These are phyloP conservation scores for Venturia asperata DNA, from an alignment of 2,329 filamentous ascomycete genomes.

Conservation along the genomic window DNA sequence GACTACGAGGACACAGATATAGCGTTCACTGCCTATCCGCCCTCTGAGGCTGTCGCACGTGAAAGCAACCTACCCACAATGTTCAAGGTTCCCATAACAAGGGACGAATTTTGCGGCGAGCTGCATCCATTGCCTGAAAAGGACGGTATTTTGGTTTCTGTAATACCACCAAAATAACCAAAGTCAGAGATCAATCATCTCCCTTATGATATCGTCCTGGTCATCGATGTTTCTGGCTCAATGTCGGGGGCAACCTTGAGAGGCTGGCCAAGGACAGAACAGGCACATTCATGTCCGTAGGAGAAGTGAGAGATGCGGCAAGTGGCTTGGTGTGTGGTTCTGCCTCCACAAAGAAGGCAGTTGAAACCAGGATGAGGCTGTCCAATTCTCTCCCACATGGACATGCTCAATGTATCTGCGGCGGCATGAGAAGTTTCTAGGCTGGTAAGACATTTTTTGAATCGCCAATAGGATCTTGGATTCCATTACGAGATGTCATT, in stretches of 20 bases:
- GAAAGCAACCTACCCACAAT: not conserved
- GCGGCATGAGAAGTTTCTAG: not conserved
- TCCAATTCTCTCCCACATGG: not conserved
- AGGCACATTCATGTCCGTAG: not conserved
- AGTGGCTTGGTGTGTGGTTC: slow-evolving; percentile 13
- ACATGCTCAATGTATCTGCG: not conserved
- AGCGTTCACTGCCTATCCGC: not conserved
- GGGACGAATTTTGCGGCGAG: slow-evolving; percentile 8
- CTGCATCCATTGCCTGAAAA: slow-evolving; percentile 20
- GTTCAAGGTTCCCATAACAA: not conserved
- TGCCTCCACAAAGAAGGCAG: not conserved
- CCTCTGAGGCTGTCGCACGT: not conserved
- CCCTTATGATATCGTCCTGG: slow-evolving; percentile 54
- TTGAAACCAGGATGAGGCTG: not conserved
- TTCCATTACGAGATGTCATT: not conserved
- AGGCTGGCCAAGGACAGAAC: not conserved
- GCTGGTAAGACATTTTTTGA: not conserved
- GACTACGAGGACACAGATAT: not conserved
- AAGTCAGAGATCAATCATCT: slow-evolving; percentile 28
- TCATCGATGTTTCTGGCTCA: slow-evolving; percentile 54
- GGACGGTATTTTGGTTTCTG: slow-evolving; percentile 41
- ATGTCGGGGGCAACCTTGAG: slow-evolving; percentile 12
- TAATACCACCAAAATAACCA: slow-evolving; percentile 38
- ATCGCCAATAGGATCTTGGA: not conserved
- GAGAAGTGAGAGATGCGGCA: not conserved